phyloP scores from a whole-genome alignment of 495 filamentous ascomycete species.

The Neurospora sp. region DNA sequence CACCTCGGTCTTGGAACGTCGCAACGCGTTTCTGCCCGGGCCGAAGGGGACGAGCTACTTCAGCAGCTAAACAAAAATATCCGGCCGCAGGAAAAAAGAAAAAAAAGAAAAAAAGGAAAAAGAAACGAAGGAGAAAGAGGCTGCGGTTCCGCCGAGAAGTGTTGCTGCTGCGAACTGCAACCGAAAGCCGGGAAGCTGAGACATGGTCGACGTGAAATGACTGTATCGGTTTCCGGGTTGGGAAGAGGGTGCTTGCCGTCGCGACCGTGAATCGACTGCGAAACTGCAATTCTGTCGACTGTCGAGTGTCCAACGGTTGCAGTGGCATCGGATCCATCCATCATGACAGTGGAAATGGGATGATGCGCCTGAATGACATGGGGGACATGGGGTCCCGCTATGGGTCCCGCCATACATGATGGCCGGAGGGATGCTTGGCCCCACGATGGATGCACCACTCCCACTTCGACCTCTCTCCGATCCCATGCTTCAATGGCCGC shows the following conservation, averaged over 20 bases:
- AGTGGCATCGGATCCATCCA: neutral
- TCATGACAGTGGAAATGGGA: neutral
- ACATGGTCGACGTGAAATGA: neutral
- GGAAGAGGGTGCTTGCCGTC: neutral
- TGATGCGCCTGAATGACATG: neutral
- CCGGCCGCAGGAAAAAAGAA: neutral
- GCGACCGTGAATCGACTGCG: neutral
- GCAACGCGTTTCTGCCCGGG: neutral
- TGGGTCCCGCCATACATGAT: neutral
- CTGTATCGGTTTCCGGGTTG: neutral
- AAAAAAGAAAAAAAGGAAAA: neutral
- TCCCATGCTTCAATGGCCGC: neutral
- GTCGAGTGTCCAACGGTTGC: neutral
- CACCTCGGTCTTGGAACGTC: neutral
- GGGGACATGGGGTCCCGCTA: neutral
- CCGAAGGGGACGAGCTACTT: neutral
- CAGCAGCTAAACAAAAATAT: neutral
- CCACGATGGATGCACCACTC: neutral
- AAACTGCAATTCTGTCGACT: neutral
- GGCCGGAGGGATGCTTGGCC: neutral
- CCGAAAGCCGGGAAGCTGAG: neutral
- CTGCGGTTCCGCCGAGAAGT: neutral
- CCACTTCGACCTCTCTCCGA: neutral
- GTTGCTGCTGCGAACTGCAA: neutral
- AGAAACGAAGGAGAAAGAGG: neutral